Conservation (phyloP, 148 eudicot genomes). For the Fagopyrum homotropicum region DNA sequence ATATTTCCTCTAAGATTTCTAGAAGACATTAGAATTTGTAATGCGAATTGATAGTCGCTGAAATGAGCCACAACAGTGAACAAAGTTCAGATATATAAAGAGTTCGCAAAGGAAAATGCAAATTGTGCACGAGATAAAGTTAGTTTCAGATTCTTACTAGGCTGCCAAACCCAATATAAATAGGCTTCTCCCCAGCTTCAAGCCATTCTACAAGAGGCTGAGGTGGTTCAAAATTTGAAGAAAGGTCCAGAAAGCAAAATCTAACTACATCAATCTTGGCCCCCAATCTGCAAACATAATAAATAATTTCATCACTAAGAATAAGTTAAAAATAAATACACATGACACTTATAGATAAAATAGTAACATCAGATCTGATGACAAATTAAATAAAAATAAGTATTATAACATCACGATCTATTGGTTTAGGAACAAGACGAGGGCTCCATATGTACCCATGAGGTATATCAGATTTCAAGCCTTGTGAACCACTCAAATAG, state of each 20-base stretch:
- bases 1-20: neutral
- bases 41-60: neutral
- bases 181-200: conserved; percentile 65
- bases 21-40: neutral
- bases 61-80: neutral
- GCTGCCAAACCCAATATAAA: conserved; percentile 96
- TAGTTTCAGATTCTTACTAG: conserved; percentile 53
- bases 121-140: neutral
- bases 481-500: conserved; percentile 80
- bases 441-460: conserved; percentile 99
- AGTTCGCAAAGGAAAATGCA: conserved; percentile 1
- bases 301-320: conserved; percentile 6
- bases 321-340: neutral
- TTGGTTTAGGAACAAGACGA: conserved; percentile 95
- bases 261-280: conserved; percentile 91
- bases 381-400: neutral
- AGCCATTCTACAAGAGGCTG: conserved; percentile 76
- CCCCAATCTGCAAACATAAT: conserved; percentile 83
- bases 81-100: neutral
- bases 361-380: neutral
- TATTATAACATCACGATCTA: conserved; percentile 36
- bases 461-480: conserved; percentile 68
- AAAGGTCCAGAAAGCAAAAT: conserved; percentile 98
- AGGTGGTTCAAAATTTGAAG: conserved; percentile 93
- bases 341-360: neutral